phyloP scores from a whole-genome alignment of 78 protist genomes.

The Chrysochromulina parva region DNA sequence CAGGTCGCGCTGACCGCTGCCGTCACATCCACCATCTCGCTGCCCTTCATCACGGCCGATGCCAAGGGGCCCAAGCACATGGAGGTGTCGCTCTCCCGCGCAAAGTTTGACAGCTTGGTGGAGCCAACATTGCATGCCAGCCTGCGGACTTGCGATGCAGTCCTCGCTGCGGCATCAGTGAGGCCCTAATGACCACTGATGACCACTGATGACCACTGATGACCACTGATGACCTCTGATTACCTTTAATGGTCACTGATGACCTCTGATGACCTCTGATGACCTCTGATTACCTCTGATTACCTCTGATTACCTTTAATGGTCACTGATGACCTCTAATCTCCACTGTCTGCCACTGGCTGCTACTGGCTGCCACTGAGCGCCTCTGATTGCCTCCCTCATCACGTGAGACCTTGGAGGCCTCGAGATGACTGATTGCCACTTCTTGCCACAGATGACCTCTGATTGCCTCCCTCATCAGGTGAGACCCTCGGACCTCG shows the following conservation, averaged over 20 bases:
- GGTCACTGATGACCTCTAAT: too few relatives aligned
- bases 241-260: too few relatives aligned
- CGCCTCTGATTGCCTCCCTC: background rate
- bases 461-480: too few relatives aligned
- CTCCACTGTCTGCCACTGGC: too few relatives aligned
- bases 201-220: too few relatives aligned
- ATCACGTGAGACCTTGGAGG: background rate
- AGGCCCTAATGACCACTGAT: background rate
- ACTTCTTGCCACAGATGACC: too few relatives aligned
- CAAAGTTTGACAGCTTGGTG: background rate
- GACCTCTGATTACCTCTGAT: too few relatives aligned
- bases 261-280: too few relatives aligned
- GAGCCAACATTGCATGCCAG: background rate
- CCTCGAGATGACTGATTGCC: too few relatives aligned
- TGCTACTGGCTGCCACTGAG: too few relatives aligned
- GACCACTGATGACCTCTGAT: too few relatives aligned
- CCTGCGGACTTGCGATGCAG: background rate
- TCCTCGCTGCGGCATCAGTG: background rate
- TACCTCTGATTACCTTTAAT: too few relatives aligned
- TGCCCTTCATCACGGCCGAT: constrained; percentile 97
- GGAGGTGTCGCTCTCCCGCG: constrained; percentile 57
- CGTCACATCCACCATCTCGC: constrained; percentile 70
- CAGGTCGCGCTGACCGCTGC: background rate
- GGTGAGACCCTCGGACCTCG: background rate
- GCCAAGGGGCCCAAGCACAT: constrained; percentile 95